phyloP scores from a whole-genome alignment of 2,329 filamentous ascomycete species.

The Fusarium caatingaense region DNA sequence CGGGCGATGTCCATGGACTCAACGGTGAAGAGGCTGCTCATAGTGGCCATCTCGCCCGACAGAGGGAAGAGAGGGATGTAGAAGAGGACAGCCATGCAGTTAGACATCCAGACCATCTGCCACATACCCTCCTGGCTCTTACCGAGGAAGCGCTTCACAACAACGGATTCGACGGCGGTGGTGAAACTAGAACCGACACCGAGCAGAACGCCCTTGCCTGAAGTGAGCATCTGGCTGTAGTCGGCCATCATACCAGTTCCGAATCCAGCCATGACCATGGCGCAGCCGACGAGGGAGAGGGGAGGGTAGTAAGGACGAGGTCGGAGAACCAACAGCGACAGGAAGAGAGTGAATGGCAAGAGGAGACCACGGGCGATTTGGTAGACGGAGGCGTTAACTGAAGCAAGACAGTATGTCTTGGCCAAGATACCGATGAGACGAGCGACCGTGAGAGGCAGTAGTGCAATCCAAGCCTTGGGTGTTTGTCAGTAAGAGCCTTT shows the following conservation, averaged over 20 bases:
- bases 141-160: slow-evolving; percentile 44
- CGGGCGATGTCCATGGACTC: slow-evolving; percentile 32
- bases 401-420: slow-evolving; percentile 47
- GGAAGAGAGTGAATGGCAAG: slow-evolving; percentile 43
- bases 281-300: slow-evolving; percentile 43
- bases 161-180: slow-evolving; percentile 44
- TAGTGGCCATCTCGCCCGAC: slow-evolving; percentile 40
- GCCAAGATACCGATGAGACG: slow-evolving; percentile 44
- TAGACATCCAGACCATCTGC: slow-evolving; percentile 48
- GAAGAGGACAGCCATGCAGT: slow-evolving; percentile 44
- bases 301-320: slow-evolving; percentile 46
- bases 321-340: slow-evolving; percentile 43
- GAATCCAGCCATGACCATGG: slow-evolving; percentile 46
- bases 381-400: slow-evolving; percentile 46
- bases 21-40: slow-evolving; percentile 33
- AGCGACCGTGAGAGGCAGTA: slow-evolving; percentile 43
- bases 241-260: slow-evolving; percentile 45
- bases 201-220: slow-evolving; percentile 43
- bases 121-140: slow-evolving; percentile 46
- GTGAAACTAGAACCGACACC: slow-evolving; percentile 45
- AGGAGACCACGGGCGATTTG: slow-evolving; percentile 45
- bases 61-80: slow-evolving; percentile 44
- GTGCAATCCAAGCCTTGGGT: slow-evolving; percentile 39
- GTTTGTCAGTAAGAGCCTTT: not conserved
- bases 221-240: slow-evolving; percentile 46